Base-by-base conservation (phyloP, 2,329 filamentous ascomycete species). In the Apiospora marii region DNA sequence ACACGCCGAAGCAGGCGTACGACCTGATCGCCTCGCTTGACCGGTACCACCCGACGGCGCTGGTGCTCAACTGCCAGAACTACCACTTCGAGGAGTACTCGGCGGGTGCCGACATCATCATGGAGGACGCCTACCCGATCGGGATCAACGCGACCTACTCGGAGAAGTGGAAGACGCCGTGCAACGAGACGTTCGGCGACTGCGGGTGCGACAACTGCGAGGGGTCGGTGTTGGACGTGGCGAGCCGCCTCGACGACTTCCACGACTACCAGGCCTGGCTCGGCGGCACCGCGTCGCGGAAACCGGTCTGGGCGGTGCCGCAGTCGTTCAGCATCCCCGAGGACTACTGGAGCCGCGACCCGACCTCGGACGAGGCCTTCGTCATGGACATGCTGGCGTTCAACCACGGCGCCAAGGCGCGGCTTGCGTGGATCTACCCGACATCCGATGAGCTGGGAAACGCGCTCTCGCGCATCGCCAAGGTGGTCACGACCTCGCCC, bases 131-230 rank as follows among this genome's bases (percentile, higher is more conserved):
- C 0, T 92, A 92, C 78, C 89, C 90, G 0, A 84, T 92, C 73
- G 88, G 85, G 43, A 87, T 88, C 75, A 90, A 91, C 80, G 81
- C 85, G 5, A 87, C 83, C 3, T 89, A 83, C 75, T 88, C 85
- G 12, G 16, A 27, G 41, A 85, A 85, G 58, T 92, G 88, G 84
- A 83, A 85, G 72, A 92, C 89, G 0, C 79, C 80, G 0, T 90
- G 88, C 78, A 92, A 91, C 79, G 73, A 81, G 3, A 91, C 89
- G 0, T 88, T 90, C 70, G 90, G 90, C 74, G 87, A 89, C 81
- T 91, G 89, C 80, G 90, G 90, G 12, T 92, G 90, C 79, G 90
- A 92, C 77, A 86, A 89, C 79, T 92, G 90, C 78, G 75, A 79
- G 2, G 88, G 87, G 70, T 79, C 78, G n/a, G 82, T 91, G 24